Evolutionary conservation across 306 rosid genomes (phyloP).

Genomic region (Pyrus communis): DNA sequence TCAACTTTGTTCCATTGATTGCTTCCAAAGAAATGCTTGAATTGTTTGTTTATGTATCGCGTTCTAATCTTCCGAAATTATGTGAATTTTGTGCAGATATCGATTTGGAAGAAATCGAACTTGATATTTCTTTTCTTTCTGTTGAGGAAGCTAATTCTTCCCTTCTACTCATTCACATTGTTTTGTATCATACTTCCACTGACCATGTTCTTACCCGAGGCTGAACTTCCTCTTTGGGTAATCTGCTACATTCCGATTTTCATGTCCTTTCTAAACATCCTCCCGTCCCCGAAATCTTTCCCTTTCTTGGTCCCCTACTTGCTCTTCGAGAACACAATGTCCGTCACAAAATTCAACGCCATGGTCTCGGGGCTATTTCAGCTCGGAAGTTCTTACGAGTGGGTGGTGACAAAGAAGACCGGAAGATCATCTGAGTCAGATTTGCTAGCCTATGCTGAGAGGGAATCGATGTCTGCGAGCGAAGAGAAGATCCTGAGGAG

Average conservation of each 20-base stretch:
- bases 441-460: conserved; percentile 66
- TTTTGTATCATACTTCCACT: conserved; percentile 88
- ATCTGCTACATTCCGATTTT: conserved; percentile 82
- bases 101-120: conserved; percentile 79
- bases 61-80: neutral
- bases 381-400: conserved; percentile 92
- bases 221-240: conserved; percentile 94
- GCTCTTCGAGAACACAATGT: conserved; percentile 98
- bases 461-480: conserved; percentile 56
- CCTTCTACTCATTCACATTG: conserved; percentile 95
- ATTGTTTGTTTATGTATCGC: neutral
- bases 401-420: conserved; percentile 98
- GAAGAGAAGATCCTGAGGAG: conserved; percentile 79
- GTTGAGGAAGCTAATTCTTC: conserved; percentile 86
- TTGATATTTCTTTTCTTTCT: conserved; percentile 86
- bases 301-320: conserved; percentile 92
- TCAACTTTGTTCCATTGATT: neutral
- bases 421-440: conserved; percentile 94
- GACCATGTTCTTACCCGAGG: conserved; percentile 95
- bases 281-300: conserved; percentile 91
- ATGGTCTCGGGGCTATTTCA: conserved; percentile 94
- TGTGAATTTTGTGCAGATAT: conserved; percentile 51
- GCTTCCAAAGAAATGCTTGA: neutral
- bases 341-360: conserved; percentile 98
- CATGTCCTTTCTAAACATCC: conserved; percentile 90